Evolutionary conservation across 768 basidiomycete species (phyloP), one percentile per base, ranked within the genome.

Genomic region (Kwoniella newhampshirensis): DNA sequence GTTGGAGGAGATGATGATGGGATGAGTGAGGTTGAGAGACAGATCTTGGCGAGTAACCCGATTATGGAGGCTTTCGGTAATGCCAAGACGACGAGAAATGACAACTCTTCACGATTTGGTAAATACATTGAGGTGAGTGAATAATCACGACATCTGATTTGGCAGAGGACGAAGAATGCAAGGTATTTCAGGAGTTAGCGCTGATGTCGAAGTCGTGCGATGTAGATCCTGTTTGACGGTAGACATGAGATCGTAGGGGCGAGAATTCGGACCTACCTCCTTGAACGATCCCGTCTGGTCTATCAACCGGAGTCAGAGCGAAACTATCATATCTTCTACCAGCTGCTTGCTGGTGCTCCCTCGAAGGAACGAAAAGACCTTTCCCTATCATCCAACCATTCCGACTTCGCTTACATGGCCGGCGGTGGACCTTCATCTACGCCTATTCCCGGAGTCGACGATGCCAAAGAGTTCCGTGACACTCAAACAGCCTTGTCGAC

Each of bases 291-390:
- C 37, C 86, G 96, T 60, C 87, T 99, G 60, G 93, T 97, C 56
- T 97, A 94, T 77, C 96, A 99, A 77, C 94, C 96, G 17, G 81
- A 88, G 57, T 92, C 89, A 41, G 96, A 99, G 77, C 86, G 96
- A 58, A 99, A 99, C 78, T 99, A 98, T 78, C 96, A 99, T 77
- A 97, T 99, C 68, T 99, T 99, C 81, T 98, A 99, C 78, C 96
- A 99, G 75, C 81, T 99, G n/a, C 91, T 94, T 66, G 89, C 93
- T 0, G 96, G 96, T 45, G 91, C 91, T 9, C 93, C 96, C 2
- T 80, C 88, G 21, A 94, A 94, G 77, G 96, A 99, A 72, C 85
- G 91, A 39, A 94, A 94, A 77, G 91, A 93, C 68, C 84, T 97
- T 42, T 93, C 91, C 4, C 82, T 99, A 35, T 90, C 93, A 67